phyloP scores from a whole-genome alignment of 768 basidiomycete genomes.

The Tulasnella calospora region DNA sequence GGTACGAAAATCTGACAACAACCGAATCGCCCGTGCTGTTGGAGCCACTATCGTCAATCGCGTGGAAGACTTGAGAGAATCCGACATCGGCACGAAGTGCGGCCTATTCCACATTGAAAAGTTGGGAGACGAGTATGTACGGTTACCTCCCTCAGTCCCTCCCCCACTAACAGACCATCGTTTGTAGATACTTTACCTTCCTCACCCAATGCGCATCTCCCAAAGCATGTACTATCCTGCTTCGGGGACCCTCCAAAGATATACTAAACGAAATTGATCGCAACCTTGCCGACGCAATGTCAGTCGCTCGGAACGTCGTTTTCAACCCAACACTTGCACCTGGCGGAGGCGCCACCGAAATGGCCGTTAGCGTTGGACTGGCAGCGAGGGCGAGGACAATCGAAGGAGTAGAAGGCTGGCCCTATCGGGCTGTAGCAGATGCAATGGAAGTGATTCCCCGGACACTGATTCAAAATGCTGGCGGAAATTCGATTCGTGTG shows the following conservation, averaged over 20 bases:
- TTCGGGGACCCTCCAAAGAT: constrained; percentile 96
- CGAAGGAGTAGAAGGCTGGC: constrained; percentile 85
- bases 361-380: constrained; percentile 89
- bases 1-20: constrained; percentile 99
- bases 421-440: constrained; percentile 87
- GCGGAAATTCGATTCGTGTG: constrained; percentile 89
- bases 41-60: constrained; percentile 97
- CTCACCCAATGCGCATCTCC: constrained; percentile 84
- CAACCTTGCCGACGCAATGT: constrained; percentile 96
- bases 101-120: constrained; percentile 97
- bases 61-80: constrained; percentile 86
- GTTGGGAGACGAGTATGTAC: constrained; percentile 81
- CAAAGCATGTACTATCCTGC: constrained; percentile 96
- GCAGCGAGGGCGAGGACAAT: constrained; percentile 66
- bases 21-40: constrained; percentile 91
- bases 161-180: background rate
- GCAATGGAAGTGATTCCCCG: constrained; percentile 97
- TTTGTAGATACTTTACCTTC: constrained; percentile 87
- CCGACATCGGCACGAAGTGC: constrained; percentile 87
- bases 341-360: constrained; percentile 96
- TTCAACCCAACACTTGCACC: constrained; percentile 94
- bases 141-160: background rate
- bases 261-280: constrained; percentile 97
- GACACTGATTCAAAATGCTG: constrained; percentile 90
- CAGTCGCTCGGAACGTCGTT: constrained; percentile 92